Percentiles rank a stretch among this genome's conserved stretches.
These are phyloP conservation scores for Lizanozyma gosingica DNA, from an alignment of 1,139 yeast genomes.

Conservation along the genomic window DNA sequence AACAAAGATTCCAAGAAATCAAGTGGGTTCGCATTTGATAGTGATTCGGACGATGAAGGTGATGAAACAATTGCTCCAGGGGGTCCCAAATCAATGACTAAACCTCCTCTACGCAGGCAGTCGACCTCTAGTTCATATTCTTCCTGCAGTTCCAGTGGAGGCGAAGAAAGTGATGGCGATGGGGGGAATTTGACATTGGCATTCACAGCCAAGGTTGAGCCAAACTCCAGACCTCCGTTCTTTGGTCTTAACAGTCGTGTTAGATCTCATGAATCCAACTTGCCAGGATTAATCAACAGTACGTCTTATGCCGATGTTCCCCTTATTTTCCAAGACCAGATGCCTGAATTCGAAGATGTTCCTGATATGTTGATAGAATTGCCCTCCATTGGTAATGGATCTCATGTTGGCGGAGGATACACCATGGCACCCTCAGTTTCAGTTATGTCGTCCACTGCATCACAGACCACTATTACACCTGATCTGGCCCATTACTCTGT, in stretches of 20 bases:
- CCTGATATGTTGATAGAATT: slow-evolving; percentile 28
- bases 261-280: slow-evolving; percentile 36
- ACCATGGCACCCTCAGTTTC: slow-evolving; percentile 8
- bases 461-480: slow-evolving; percentile 2
- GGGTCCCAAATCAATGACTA: slow-evolving; percentile 1
- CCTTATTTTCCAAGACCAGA: slow-evolving; percentile 19
- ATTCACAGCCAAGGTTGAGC: slow-evolving; percentile 35
- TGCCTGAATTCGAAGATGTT: slow-evolving; percentile 35
- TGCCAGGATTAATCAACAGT: slow-evolving; percentile 18
- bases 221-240: slow-evolving; percentile 28
- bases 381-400: not conserved
- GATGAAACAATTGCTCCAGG: slow-evolving; percentile 2
- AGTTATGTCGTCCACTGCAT: slow-evolving; percentile 5
- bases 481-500: slow-evolving; percentile 2
- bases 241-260: slow-evolving; percentile 27
- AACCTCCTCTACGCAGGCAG: slow-evolving; percentile 3
- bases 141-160: slow-evolving; percentile 9
- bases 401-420: slow-evolving; percentile 1
- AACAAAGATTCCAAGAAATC: slow-evolving; percentile 4
- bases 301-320: slow-evolving; percentile 17
- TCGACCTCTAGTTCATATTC: slow-evolving; percentile 9
- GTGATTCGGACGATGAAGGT: slow-evolving; percentile 4
- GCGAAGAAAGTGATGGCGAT: slow-evolving; percentile 23
- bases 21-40: slow-evolving; percentile 2
- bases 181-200: slow-evolving; percentile 48